phyloP scores from a whole-genome alignment of 352 stramenopile species.

The Elongisporangium prolatum region DNA sequence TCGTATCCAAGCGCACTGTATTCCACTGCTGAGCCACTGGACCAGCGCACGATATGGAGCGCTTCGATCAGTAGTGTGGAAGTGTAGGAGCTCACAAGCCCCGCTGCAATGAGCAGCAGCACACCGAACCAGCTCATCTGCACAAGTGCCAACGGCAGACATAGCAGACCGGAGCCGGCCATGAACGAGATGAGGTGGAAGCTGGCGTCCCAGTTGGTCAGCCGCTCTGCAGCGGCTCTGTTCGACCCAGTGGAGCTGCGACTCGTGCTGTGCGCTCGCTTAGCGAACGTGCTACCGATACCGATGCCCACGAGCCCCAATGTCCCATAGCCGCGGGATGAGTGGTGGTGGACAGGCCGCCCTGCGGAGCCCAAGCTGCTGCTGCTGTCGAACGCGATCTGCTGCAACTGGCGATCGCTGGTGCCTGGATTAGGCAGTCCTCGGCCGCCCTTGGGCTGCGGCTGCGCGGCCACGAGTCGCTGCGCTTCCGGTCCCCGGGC shows the following conservation, averaged over 20 bases:
- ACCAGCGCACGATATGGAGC: conserved; percentile 70
- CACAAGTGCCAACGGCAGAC: conserved; percentile 63
- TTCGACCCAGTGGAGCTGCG: conserved; percentile 19
- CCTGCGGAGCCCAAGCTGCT: neutral
- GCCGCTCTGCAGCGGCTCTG: conserved; percentile 11
- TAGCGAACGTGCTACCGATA: neutral
- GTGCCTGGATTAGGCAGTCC: neutral
- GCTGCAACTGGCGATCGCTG: neutral
- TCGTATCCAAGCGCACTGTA: conserved; percentile 68
- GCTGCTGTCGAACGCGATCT: neutral
- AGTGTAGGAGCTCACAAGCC: conserved; percentile 51
- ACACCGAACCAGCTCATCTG: conserved; percentile 79
- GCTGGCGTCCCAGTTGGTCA: conserved; percentile 59
- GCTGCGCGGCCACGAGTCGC: neutral
- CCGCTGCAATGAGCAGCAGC: conserved; percentile 46
- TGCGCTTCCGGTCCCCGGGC: neutral
- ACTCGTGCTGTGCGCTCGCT: conserved; percentile 17
- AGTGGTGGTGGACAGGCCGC: neutral
- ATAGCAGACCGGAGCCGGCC: conserved; percentile 68
- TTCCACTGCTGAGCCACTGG: conserved; percentile 49
- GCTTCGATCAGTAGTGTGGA: conserved; percentile 60
- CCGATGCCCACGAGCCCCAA: neutral
- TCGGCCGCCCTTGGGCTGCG: conserved; percentile 1
- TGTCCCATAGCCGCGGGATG: conserved; percentile 1
- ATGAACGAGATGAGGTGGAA: conserved; percentile 77